These are phyloP conservation scores for Dothideomycetes sp. DNA, from an alignment of 2,329 filamentous ascomycete genomes.

Conservation along the genomic window DNA sequence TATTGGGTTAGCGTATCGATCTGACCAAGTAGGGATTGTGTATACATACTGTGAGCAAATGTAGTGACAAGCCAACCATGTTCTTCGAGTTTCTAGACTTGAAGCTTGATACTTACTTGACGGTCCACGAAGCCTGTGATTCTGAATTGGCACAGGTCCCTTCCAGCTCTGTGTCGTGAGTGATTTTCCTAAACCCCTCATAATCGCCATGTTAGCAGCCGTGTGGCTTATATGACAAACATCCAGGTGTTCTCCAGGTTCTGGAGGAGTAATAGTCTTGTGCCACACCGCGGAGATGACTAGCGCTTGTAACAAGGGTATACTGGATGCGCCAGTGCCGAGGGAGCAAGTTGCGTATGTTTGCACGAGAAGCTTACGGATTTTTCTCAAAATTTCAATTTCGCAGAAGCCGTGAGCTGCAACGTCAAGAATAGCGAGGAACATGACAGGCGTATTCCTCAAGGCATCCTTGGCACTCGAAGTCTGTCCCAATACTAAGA, in stretches of 20 bases:
- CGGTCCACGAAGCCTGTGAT: neutral
- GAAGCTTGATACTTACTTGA: neutral
- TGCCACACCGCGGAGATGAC: neutral
- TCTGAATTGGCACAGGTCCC: neutral
- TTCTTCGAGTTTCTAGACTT: neutral
- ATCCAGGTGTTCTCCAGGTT: neutral
- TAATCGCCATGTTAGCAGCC: neutral
- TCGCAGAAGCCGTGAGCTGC: neutral
- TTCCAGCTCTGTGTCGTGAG: neutral
- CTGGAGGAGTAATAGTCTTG: neutral
- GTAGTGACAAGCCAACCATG: neutral
- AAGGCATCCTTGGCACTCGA: neutral
- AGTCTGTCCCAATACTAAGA: neutral
- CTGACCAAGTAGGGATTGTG: neutral
- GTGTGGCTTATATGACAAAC: neutral
- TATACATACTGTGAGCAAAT: neutral
- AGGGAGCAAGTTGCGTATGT: neutral
- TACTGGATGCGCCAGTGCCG: neutral
- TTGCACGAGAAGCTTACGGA: neutral
- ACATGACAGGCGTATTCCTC: neutral
- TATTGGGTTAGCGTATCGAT: neutral
- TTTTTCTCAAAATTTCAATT: neutral
- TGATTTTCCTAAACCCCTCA: neutral
- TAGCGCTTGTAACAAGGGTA: neutral
- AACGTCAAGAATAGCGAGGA: neutral